phyloP scores from a whole-genome alignment of 768 basidiomycete species.

The Auricularia cornea region DNA sequence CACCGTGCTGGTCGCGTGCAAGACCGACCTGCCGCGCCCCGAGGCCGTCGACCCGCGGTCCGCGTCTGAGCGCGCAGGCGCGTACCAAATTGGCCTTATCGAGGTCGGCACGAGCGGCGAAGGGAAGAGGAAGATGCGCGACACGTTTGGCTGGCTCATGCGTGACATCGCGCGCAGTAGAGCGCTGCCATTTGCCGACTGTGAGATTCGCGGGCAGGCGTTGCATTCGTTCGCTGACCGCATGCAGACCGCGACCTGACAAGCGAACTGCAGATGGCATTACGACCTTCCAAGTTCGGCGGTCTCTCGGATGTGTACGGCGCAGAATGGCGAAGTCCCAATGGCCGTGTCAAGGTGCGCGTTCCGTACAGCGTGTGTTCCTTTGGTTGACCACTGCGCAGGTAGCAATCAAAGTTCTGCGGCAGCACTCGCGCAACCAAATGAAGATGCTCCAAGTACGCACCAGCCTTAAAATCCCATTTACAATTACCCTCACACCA shows the following conservation, averaged over 20 bases:
- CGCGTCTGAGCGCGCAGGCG: constrained; percentile 42
- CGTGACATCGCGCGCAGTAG: constrained; percentile 36
- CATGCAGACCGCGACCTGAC: not conserved
- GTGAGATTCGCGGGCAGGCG: not conserved
- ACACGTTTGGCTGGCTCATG: constrained; percentile 66
- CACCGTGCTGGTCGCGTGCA: constrained; percentile 55
- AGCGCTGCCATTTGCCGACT: not conserved
- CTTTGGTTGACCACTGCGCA: not conserved
- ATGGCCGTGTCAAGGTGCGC: not conserved
- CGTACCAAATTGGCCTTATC: constrained; percentile 69
- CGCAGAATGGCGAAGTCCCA: not conserved
- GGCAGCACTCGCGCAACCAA: not conserved
- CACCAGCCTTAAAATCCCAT: not conserved
- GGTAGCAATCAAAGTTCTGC: not conserved
- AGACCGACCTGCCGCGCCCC: constrained; percentile 52
- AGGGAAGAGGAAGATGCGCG: constrained; percentile 65
- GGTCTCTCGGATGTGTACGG: not conserved
- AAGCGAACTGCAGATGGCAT: not conserved
- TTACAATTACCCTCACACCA: not conserved
- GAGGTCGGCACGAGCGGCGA: constrained; percentile 51
- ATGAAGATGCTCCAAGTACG: not conserved
- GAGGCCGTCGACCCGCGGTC: constrained; percentile 46
- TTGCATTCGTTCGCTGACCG: not conserved
- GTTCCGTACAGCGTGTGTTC: not conserved
- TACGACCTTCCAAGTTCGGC: not conserved